Base-by-base conservation (phyloP, 2,329 filamentous ascomycete species). In the Aspergillus spinulosporus region DNA sequence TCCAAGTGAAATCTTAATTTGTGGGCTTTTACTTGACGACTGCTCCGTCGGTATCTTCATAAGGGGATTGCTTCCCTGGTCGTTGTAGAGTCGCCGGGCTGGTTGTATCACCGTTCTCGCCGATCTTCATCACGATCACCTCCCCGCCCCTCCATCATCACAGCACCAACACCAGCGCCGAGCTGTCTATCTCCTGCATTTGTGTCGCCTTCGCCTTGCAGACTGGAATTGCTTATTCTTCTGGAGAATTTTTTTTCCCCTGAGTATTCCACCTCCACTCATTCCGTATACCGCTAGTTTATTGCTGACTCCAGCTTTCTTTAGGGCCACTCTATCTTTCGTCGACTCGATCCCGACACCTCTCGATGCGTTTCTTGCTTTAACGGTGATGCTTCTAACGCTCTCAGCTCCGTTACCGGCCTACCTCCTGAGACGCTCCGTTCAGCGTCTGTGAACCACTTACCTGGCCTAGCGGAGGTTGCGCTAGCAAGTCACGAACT, bases 121-220 rank as follows among this genome's bases (percentile, higher is more conserved):
- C 43, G 42, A 51, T 54, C 49, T 49, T 29, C 43, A 32, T 47
- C 36, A 52, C 36, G 28, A 47, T 47, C 40, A 45, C 50, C 37
- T 49, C 51, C 49, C 47, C 36, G 26, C 54, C 37, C 54, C 54
- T 28, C 56, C 44, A 43, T 56, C 52, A 46, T 52, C 48, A 43
- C 51, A 49, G 44, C 50, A 21, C 21, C 21, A 21, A 21, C 21
- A 21, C 21, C n/a, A 12, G 34, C 34, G 9, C 34, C 11, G 34
- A 37, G 34, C 34, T 37, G 21, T 21, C 21, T 21, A 37, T 62
- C 55, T 52, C 59, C 60, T 64, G 60, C 62, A 64, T 55, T 46
- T 52, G 49, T 45, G 46, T 49, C 40, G 47, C 54, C 52, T 49
- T 56, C 56, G 36, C 49, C 49, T 42, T 62, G 61, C 61, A 58